A percentile compares a stretch with the other conserved stretches of the same genome.
Conservation (phyloP, 306 rosid species). For the Boehmeria nivea region DNA sequence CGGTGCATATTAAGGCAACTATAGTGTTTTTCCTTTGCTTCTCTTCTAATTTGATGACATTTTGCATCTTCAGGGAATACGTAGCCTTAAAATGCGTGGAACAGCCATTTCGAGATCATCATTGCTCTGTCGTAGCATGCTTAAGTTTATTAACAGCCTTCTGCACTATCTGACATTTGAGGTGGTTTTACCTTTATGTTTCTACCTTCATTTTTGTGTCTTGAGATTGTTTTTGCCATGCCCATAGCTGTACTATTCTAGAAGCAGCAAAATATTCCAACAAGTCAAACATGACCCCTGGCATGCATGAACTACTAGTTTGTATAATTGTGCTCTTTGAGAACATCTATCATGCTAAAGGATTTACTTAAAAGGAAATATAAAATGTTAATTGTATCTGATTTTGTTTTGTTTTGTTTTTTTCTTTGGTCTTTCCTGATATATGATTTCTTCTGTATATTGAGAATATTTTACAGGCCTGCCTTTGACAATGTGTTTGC, state of each 20-base stretch:
- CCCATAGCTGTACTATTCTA: no score
- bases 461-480: no score
- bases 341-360: neutral
- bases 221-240: slow-evolving; percentile 8
- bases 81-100: slow-evolving; percentile 73
- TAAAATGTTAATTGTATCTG: neutral
- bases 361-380: neutral
- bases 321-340: neutral
- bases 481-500: no score
- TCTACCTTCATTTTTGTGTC: neutral
- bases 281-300: no score
- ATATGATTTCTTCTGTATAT: no score
- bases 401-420: neutral
- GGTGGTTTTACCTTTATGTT: slow-evolving; percentile 44
- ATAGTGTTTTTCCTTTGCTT: slow-evolving; percentile 11
- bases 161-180: slow-evolving; percentile 94
- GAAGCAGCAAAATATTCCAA: no score
- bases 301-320: neutral
- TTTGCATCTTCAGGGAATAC: slow-evolving; percentile 60
- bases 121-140: slow-evolving; percentile 92
- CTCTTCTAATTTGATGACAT: slow-evolving; percentile 19
- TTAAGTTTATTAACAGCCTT: slow-evolving; percentile 88
- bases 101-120: slow-evolving; percentile 91
- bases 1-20: slow-evolving; percentile 1
- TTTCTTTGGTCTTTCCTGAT: no score